A percentile compares a stretch with the other conserved stretches of the same genome.
Conservation (phyloP, 2,329 filamentous ascomycete genomes). For the Blastomyces gilchristii region DNA sequence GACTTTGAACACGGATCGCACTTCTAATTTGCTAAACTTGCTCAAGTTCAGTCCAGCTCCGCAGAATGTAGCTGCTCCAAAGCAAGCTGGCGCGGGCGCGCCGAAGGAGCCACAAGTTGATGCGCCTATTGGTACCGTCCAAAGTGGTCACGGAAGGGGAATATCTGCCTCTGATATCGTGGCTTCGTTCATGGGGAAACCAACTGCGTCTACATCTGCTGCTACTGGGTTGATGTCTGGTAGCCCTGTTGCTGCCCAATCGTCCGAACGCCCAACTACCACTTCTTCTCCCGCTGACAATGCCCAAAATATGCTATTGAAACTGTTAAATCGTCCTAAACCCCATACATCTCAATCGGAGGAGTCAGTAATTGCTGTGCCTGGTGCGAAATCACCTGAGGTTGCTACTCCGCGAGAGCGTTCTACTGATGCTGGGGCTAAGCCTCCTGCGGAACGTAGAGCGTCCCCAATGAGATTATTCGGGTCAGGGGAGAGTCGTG, state of each 20-base stretch:
- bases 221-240: slow-evolving; percentile 21
- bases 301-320: slow-evolving; percentile 76
- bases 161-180: slow-evolving; percentile 50
- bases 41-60: slow-evolving; percentile 52
- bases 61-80: slow-evolving; percentile 15
- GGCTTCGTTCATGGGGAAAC: slow-evolving; percentile 45
- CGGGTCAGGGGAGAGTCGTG: slow-evolving; percentile 20
- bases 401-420: slow-evolving; percentile 13
- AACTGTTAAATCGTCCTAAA: slow-evolving; percentile 68
- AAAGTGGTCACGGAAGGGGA: slow-evolving; percentile 26
- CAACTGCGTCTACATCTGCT: slow-evolving; percentile 24
- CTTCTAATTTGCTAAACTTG: slow-evolving; percentile 52
- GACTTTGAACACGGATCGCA: slow-evolving; percentile 37
- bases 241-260: slow-evolving; percentile 18
- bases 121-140: slow-evolving; percentile 11
- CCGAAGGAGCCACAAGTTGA: slow-evolving; percentile 20
- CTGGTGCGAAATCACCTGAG: slow-evolving; percentile 25
- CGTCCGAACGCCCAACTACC: slow-evolving; percentile 15
- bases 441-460: slow-evolving; percentile 12
- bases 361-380: slow-evolving; percentile 16
- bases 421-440: slow-evolving; percentile 8
- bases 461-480: slow-evolving; percentile 26
- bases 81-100: slow-evolving; percentile 21
- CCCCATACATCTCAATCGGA: slow-evolving; percentile 22
- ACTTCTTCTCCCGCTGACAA: slow-evolving; percentile 45